Conservation (phyloP, 805 yeast genomes). For the Lachancea thermotolerans region DNA sequence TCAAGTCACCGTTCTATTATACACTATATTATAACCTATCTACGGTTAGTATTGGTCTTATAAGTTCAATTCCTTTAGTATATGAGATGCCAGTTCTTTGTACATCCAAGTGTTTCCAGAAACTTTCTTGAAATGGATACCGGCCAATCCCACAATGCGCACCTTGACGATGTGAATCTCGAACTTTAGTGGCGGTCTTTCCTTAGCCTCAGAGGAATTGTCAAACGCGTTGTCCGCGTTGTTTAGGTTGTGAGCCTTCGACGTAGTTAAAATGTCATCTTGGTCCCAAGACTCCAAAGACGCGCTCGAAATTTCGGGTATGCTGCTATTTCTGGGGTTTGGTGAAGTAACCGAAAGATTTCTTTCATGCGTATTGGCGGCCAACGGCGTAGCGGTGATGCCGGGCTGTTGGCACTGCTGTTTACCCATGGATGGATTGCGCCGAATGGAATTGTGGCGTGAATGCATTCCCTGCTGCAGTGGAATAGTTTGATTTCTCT, state of each 20-base stretch:
- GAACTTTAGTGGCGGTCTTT: conserved; percentile 66
- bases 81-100: conserved; percentile 82
- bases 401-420: conserved; percentile 28
- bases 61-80: conserved; percentile 63
- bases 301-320: conserved; percentile 30
- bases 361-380: conserved; percentile 31
- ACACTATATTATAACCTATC: background rate
- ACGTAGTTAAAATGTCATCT: conserved; percentile 38
- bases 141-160: conserved; percentile 82
- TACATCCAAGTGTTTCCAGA: conserved; percentile 94
- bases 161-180: conserved; percentile 91
- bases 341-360: conserved; percentile 27
- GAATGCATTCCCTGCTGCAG: conserved; percentile 10
- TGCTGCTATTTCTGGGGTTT: conserved; percentile 15
- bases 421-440: conserved; percentile 24
- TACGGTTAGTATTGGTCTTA: conserved; percentile 18
- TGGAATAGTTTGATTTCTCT: conserved; percentile 16
- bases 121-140: conserved; percentile 90
- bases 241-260: conserved; percentile 58
- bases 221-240: conserved; percentile 37
- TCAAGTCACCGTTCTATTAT: background rate
- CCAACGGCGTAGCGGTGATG: conserved; percentile 52
- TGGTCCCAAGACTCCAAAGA: conserved; percentile 30
- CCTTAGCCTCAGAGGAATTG: conserved; percentile 14
- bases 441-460: conserved; percentile 35